Evolutionary conservation across 345 rosid species (phyloP).

Genomic region (Conringia planisiliqua): DNA sequence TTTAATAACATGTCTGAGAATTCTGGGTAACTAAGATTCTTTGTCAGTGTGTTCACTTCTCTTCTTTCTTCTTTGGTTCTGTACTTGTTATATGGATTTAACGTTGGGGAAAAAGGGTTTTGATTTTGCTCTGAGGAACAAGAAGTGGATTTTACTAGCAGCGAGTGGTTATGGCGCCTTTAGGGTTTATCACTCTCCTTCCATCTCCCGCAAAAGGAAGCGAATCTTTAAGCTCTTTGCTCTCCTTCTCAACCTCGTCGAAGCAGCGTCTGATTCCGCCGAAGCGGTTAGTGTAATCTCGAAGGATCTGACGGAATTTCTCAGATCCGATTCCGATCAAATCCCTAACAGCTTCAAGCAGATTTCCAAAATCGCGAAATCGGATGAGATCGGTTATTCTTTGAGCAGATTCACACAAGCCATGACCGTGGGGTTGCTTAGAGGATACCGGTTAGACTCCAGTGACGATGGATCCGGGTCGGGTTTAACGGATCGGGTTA

Average conservation of each 20-base stretch:
- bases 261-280: constrained; percentile 61
- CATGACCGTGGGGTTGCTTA: constrained; percentile 46
- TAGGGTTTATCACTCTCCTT: constrained; percentile 62
- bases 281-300: constrained; percentile 46
- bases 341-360: constrained; percentile 71
- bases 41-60: no score
- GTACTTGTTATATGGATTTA: constrained; percentile 47
- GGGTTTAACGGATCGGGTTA: constrained; percentile 46
- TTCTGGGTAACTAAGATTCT: background rate
- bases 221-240: constrained; percentile 48
- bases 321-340: constrained; percentile 63
- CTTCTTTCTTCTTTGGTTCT: background rate
- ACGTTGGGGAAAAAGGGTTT: constrained; percentile 44
- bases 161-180: constrained; percentile 51
- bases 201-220: constrained; percentile 44
- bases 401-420: constrained; percentile 49
- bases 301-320: constrained; percentile 50
- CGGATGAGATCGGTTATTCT: constrained; percentile 53
- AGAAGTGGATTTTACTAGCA: constrained; percentile 52
- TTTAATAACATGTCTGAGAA: background rate
- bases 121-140: constrained; percentile 45
- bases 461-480: constrained; percentile 28
- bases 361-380: constrained; percentile 54
- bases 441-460: constrained; percentile 39
- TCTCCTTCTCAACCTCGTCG: constrained; percentile 51